Evolutionary conservation across 169 alveolate species (phyloP).

Genomic region (Plasmodium malariae): DNA sequence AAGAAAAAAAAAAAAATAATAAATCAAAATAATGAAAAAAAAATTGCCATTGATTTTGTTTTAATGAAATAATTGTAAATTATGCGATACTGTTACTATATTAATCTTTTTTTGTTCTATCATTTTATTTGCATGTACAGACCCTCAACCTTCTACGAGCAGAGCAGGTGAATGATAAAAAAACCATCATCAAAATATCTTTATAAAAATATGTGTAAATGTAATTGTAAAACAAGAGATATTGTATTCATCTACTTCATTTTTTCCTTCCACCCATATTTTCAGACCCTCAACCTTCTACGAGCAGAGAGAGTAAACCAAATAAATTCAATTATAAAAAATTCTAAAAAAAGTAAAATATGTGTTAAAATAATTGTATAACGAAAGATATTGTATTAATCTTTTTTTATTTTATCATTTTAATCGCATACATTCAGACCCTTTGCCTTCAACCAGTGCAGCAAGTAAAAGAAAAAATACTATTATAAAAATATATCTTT

Average conservation of each 20-base stretch:
- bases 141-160: conserved; percentile 2
- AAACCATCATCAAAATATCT: not conserved
- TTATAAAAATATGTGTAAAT: not conserved
- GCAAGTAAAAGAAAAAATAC: too few species aligned
- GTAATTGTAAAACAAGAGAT: not conserved
- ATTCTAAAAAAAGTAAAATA: too few species aligned
- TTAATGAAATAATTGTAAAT: not conserved
- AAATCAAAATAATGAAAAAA: too few species aligned
- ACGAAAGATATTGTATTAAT: too few species aligned
- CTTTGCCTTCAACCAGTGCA: too few species aligned
- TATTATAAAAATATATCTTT: too few species aligned
- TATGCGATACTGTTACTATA: not conserved
- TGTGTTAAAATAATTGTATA: too few species aligned
- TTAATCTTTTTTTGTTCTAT: not conserved
- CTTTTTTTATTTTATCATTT: too few species aligned
- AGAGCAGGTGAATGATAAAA: not conserved
- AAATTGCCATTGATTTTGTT: too few species aligned
- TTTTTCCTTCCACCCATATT: not conserved
- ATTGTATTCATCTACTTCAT: not conserved
- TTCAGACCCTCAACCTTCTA: not conserved
- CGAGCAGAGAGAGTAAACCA: not conserved
- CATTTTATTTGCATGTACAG: not conserved
- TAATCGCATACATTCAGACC: too few species aligned
- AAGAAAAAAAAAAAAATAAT: too few species aligned
- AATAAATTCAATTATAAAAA: not conserved